A percentile compares a stretch with the other conserved stretches of the same genome.
Conservation (phyloP, 768 basidiomycete genomes). For the Clathrus columnatus region DNA sequence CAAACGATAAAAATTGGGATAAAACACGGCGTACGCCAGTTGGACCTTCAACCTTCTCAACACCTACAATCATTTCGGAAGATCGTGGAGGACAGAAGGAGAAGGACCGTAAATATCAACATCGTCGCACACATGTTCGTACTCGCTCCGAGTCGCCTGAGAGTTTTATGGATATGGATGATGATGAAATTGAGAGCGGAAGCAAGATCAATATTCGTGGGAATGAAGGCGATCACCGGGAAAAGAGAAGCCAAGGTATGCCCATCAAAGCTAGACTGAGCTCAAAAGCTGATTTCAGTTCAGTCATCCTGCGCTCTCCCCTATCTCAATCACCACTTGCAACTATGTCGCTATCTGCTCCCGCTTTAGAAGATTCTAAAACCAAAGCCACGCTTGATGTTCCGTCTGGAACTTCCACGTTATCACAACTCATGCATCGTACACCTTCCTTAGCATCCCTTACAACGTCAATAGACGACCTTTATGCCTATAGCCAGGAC, state of each 20-base stretch:
- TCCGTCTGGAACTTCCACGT: background rate
- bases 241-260: background rate
- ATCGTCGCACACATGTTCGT: constrained; percentile 10
- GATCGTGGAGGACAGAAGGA: background rate
- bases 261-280: background rate
- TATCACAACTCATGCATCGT: background rate
- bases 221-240: background rate
- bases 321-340: background rate
- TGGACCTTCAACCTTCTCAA: background rate
- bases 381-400: background rate
- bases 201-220: background rate
- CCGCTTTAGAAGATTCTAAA: background rate
- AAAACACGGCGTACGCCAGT: background rate
- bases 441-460: constrained; percentile 39
- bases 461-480: constrained; percentile 9
- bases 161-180: constrained; percentile 64
- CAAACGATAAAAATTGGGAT: background rate
- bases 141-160: constrained; percentile 17
- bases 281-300: background rate
- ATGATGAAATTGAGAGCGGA: constrained; percentile 35
- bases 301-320: background rate
- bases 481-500: background rate
- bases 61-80: background rate
- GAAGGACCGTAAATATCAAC: background rate
- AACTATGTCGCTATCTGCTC: background rate